Evolutionary conservation across 148 eudicot species (phyloP).

Genomic region (Cornus kousa): DNA sequence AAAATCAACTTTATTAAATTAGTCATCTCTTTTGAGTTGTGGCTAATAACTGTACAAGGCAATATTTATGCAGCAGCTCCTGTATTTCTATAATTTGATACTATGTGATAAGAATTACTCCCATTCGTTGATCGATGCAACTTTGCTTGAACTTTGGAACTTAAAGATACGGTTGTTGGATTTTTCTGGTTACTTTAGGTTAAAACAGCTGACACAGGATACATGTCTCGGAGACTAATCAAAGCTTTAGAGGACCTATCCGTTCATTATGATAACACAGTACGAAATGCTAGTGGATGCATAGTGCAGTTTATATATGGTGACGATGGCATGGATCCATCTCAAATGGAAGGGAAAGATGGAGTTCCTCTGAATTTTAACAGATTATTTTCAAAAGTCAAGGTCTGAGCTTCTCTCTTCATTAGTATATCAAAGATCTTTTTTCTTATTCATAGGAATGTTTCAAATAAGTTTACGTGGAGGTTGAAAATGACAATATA

Average conservation of each 20-base stretch:
- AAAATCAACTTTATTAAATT: no score
- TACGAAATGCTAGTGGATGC: conserved; percentile 76
- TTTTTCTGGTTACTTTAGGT: conserved; percentile 50
- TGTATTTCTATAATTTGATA: background rate
- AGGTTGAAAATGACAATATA: conserved; percentile 1
- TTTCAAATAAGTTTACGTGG: background rate
- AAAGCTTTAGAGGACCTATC: conserved; percentile 89
- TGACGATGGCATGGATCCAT: conserved; percentile 97
- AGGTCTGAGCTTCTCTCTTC: conserved; percentile 37
- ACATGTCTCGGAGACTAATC: conserved; percentile 96
- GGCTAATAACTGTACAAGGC: background rate
- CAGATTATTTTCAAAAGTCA: conserved; percentile 72
- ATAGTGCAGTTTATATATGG: conserved; percentile 88
- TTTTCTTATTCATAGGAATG: no score
- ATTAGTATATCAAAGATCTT: no score
- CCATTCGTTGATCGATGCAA: background rate
- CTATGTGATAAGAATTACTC: background rate
- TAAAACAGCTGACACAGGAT: conserved; percentile 99
- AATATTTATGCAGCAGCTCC: background rate
- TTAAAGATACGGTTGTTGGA: conserved; percentile 4
- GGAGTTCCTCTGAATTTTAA: conserved; percentile 83
- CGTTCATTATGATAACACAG: conserved; percentile 83
- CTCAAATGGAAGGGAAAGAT: conserved; percentile 89
- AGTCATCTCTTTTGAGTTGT: no score
- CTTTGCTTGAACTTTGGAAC: background rate